Evolutionary conservation across 495 filamentous ascomycete genomes (phyloP), one percentile per base, ranked within the genome.

Genomic region (Stereocaulon alpinum): DNA sequence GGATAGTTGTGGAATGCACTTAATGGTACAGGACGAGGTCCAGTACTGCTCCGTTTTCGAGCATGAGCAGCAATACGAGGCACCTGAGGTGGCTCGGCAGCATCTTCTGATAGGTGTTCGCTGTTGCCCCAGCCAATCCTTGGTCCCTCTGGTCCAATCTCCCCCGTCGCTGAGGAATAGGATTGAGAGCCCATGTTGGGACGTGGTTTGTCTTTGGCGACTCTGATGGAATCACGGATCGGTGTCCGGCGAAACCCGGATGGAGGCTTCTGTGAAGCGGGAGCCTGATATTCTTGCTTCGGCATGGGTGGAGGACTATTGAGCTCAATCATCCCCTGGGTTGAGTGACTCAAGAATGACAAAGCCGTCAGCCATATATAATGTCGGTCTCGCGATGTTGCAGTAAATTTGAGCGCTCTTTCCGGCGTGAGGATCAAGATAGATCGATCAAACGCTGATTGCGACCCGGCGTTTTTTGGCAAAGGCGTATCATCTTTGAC

Each of bases 341-440:
- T 77, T 4, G 91, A 91, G 68, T 95, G 89, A 32, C 89, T 89
- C 42, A 98, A 75, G 78, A 96, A 98, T 1, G 91, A 95, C 15
- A 98, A 77, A 2, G 93, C 89, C 40, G 87, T 95, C 17, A 98
- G 75, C 93, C 93, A 98, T 59, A 96, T 77, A 64, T 94, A 96
- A 72, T 98, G 93, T 18, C 94, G 84, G 60, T 96, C 93, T 32
- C 82, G 74, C 15, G 81, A 85, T 17, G 80, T 74, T 15, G 92
- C 89, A 0, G 94, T 98, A 72, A 98, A 96, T 70, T 98, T 98
- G 53, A 98, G 81, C 32, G 93, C 93, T 60, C 93, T 82, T 63
- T 92, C 86, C 7, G 94, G 93, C 14, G 93, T 97, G 22, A 98
- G 72, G 60, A 98, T 94, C 40, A 98, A 74, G 65, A 98, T 98